Base-by-base conservation (phyloP, 1,284 basidiomycete genomes). In the Cryptococcus sp. region DNA sequence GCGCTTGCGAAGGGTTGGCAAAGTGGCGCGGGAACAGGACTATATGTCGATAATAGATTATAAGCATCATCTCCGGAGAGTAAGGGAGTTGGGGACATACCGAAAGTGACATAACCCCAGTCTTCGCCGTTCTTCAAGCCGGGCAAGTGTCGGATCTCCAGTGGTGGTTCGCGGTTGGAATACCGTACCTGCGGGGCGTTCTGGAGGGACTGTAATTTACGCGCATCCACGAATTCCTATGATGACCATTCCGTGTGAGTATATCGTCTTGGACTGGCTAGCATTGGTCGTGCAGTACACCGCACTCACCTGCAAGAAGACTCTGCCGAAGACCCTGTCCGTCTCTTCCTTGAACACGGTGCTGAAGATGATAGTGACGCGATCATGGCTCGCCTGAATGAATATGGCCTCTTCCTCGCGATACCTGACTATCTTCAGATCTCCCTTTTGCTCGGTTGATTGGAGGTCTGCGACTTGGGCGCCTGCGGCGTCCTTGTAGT, bases 131-230 rank as follows among this genome's bases (percentile, higher is more conserved):
- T 85, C 65, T 87, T 86, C 46, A 98, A 83, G 51, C 90, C 89
- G 2, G 87, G 84, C 1, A 97, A 81, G 69, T 91, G 87, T 42
- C 94, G 86, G 63, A 99, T 94, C 80, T 99, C 96, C 23, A 97
- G 85, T 1, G 96, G 96, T 20, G 96, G 93, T 51, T 97, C 93
- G 52, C 93, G 87, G 72, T 89, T 96, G 39, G 91, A 90, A 80
- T 98, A 99, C n/a, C 95, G 84, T 6, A 99, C 96, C 79, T 99
- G 96, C 0, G 96, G 96, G 0, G 96, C 96, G 67, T 90, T 94
- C 79, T 99, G 96, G 62, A 99, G 90, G 17, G 88, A 88, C 1
- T 94, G 92, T 62, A 93, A 86, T 62, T 93, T 85, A 58, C 95
- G 85, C 10, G 96, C 95, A 81, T 99, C 96, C 47, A 98, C 96